Conservation (phyloP, 805 yeast species). For the Metschnikowia kunwiensis region DNA sequence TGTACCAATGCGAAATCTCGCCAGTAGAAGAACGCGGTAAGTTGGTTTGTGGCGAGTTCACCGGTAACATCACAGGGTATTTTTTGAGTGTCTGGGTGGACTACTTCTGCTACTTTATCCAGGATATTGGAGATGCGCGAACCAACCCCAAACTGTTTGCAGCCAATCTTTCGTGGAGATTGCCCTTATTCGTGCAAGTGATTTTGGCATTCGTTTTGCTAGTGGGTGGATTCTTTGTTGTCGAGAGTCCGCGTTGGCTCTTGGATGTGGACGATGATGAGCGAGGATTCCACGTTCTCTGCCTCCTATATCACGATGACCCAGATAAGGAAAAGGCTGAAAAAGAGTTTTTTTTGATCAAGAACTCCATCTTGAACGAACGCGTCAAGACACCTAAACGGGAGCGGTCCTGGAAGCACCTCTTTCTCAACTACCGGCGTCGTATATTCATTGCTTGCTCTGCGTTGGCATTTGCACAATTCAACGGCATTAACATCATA, state of each 20-base stretch:
- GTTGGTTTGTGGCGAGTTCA: slow-evolving; percentile 82
- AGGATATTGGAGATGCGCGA: slow-evolving; percentile 46
- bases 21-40: slow-evolving; percentile 85
- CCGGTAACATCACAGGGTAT: slow-evolving; percentile 82
- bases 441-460: slow-evolving; percentile 41
- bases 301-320: slow-evolving; percentile 32
- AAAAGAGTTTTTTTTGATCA: slow-evolving; percentile 46
- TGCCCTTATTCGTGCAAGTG: slow-evolving; percentile 75
- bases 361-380: slow-evolving; percentile 42
- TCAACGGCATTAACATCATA: slow-evolving; percentile 56
- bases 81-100: slow-evolving; percentile 85
- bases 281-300: slow-evolving; percentile 43
- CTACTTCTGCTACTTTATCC: slow-evolving; percentile 65
- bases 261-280: slow-evolving; percentile 73
- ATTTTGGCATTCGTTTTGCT: slow-evolving; percentile 66
- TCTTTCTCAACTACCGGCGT: slow-evolving; percentile 38
- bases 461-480: slow-evolving; percentile 44
- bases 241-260: slow-evolving; percentile 90
- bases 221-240: slow-evolving; percentile 72
- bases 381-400: slow-evolving; percentile 35
- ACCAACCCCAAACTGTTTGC: slow-evolving; percentile 33
- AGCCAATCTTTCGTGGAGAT: slow-evolving; percentile 62
- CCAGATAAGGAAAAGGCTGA: slow-evolving; percentile 32
- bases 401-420: slow-evolving; percentile 41
- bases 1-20: slow-evolving; percentile 83